These are phyloP conservation scores for Fusarium brachygibbosum DNA, from an alignment of 2,329 filamentous ascomycete genomes.

Conservation along the genomic window DNA sequence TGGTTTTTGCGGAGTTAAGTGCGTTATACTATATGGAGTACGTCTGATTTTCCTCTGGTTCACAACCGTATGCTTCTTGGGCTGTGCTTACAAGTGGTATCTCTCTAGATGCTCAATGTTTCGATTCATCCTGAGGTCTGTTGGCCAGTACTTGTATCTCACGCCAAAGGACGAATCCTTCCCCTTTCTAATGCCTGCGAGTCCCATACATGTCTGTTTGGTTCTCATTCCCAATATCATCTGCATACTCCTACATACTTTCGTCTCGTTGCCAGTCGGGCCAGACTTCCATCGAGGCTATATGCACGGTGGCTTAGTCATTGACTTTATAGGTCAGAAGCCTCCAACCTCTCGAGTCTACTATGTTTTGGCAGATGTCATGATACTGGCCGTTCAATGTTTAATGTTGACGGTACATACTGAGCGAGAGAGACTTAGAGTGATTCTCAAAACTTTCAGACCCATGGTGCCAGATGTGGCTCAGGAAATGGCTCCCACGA, in stretches of 20 bases:
- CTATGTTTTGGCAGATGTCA: constrained; percentile 68
- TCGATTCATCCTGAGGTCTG: constrained; percentile 69
- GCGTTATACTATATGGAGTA: constrained; percentile 80
- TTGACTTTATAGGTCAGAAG: constrained; percentile 77
- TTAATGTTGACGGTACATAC: constrained; percentile 74
- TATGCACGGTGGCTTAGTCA: constrained; percentile 74
- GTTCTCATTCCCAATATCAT: constrained; percentile 70
- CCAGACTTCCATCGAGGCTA: constrained; percentile 74
- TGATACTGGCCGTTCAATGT: constrained; percentile 70
- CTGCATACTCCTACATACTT: constrained; percentile 71
- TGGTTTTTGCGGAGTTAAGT: constrained; percentile 75
- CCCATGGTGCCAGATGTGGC: constrained; percentile 51
- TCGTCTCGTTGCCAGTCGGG: constrained; percentile 68
- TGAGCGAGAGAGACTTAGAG: constrained; percentile 69
- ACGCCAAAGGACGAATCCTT: constrained; percentile 72
- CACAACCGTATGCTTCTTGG: not conserved
- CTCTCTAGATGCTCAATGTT: constrained; percentile 72
- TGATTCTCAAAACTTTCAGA: constrained; percentile 59
- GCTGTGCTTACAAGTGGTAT: constrained; percentile 33
- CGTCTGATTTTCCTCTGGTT: constrained; percentile 43
- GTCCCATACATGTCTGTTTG: constrained; percentile 68
- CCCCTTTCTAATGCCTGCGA: constrained; percentile 68
- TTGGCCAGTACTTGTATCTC: constrained; percentile 73
- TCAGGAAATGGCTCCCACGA: constrained; percentile 49
- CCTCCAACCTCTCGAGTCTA: constrained; percentile 69